Base-by-base conservation (phyloP, 2,329 filamentous ascomycete genomes). In the Sporothrix mexicana region DNA sequence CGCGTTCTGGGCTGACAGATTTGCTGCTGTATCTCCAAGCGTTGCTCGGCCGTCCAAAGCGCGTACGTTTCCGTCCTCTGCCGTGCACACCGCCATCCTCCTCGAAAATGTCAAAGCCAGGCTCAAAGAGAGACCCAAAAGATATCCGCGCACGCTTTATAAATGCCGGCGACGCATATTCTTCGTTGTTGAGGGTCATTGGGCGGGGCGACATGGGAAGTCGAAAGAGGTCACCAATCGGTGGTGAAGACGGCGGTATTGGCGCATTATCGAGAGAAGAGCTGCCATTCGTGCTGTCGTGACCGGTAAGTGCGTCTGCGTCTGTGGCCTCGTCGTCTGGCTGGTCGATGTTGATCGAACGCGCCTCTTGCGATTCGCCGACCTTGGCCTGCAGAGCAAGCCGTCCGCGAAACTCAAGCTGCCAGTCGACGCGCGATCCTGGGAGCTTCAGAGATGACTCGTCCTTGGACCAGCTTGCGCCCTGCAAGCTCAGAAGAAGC, bases 121-220 rank as follows among this genome's bases (percentile, higher is more conserved):
- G 86, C 75, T 92, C 88, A 69, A 91, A 88, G 0, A 92, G 81
- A 0, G 89, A 88, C 1, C 91, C 91, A 72, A 91, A 91, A 0
- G 92, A 94, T 3, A 92, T 83, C 72, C 92, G 86, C 15, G 88
- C 87, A 70, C 91, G 87, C 79, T 92, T 95, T 23, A 93, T 82
- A 76, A 97, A 97, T 0, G 93, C 93, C 0, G 94, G 94, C 2
- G 94, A 97, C 4, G 88, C 85, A 83, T 90, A 96, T 76, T 91
- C 88, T 20, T 85, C 82, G 61, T 78, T 78, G 36, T 67, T 57
- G 2, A 72, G 43, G 12, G 30, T 41, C 5, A 30, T 17, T 3
- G 36, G 69, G 23, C 45, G 43, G 7, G 70, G 45, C 17, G 72
- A n/a, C 17, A 23, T 68, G 41, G 36, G 23, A 12, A 51, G 25